phyloP scores from a whole-genome alignment of 83 land plant species.

The Thuja plicata region DNA sequence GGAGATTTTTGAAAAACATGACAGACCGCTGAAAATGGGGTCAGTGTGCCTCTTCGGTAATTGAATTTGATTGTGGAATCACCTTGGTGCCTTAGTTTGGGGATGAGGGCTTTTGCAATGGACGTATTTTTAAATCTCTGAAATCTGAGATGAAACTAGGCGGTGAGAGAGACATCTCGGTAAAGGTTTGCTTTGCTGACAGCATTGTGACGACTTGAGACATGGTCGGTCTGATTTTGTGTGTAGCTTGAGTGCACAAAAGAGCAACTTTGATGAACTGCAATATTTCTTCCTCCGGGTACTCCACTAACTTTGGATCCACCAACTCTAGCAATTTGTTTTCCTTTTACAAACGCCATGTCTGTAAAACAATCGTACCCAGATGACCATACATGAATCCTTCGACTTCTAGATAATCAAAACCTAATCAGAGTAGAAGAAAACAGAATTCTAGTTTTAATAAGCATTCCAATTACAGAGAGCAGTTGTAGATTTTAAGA shows the following conservation, averaged over 20 bases:
- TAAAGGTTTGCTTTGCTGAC: background rate
- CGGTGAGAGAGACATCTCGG: conserved; percentile 33
- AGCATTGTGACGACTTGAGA: conserved; percentile 13
- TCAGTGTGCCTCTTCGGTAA: background rate
- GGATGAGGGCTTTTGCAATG: background rate
- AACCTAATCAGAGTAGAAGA: background rate
- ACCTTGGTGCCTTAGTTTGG: background rate
- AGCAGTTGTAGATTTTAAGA: no score
- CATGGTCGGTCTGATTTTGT: conserved; percentile 19
- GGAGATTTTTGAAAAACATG: no score
- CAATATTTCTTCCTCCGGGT: conserved; percentile 15
- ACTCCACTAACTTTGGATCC: conserved; percentile 20
- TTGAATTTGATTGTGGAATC: background rate
- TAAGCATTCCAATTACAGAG: no score
- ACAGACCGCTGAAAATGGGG: background rate
- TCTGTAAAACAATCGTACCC: conserved; percentile 11
- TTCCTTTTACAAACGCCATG: conserved; percentile 24
- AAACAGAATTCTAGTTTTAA: background rate
- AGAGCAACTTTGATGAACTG: conserved; percentile 22
- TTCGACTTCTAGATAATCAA: background rate
- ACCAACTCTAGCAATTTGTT: conserved; percentile 24
- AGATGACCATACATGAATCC: background rate
- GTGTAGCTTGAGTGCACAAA: conserved; percentile 22
- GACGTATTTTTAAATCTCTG: background rate
- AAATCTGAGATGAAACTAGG: conserved; percentile 29